A percentile compares a stretch with the other conserved stretches of the same genome.
phyloP scores from a whole-genome alignment of 805 yeast species.

The Teunomyces cretensis region DNA sequence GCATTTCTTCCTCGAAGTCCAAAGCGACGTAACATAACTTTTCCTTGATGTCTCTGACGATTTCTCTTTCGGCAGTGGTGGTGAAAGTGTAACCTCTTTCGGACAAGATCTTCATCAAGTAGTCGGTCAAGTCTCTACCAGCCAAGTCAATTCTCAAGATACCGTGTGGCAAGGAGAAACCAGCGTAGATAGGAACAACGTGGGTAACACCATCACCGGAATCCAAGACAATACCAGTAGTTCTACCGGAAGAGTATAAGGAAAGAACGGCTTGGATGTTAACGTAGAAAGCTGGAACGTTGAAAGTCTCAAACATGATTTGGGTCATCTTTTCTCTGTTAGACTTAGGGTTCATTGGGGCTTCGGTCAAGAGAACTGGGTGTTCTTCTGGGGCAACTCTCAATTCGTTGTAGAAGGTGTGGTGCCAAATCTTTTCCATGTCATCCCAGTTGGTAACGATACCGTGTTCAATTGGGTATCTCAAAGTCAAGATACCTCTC shows the following conservation, averaged over 20 bases:
- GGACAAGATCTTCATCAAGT: constrained; percentile 96
- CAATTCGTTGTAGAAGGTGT: constrained; percentile 99
- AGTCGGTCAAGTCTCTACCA: constrained; percentile 99
- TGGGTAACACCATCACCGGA: constrained; percentile 99
- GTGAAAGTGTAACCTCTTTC: constrained; percentile 99
- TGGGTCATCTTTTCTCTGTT: constrained; percentile 99
- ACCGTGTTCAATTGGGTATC: constrained; percentile 99
- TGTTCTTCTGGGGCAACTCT: constrained; percentile 99
- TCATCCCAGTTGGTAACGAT: constrained; percentile 99
- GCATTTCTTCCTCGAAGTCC: constrained; percentile 99
- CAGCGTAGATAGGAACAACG: constrained; percentile 99
- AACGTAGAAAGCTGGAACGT: constrained; percentile 99
- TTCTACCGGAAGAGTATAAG: constrained; percentile 98
- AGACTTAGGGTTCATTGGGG: constrained; percentile 99
- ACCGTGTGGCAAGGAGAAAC: constrained; percentile 99
- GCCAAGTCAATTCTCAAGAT: constrained; percentile 98
- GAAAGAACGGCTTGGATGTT: constrained; percentile 98
- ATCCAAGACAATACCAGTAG: constrained; percentile 99
- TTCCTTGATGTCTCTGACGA: constrained; percentile 92
- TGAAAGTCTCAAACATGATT: constrained; percentile 98
- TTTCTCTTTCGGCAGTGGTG: constrained; percentile 99
- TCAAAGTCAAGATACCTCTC: constrained; percentile 98
- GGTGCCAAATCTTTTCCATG: constrained; percentile 99
- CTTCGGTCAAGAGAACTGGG: constrained; percentile 98
- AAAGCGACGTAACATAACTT: constrained; percentile 98